phyloP scores from a whole-genome alignment of 2,329 filamentous ascomycete genomes.

The Diaporthe ampelina region DNA sequence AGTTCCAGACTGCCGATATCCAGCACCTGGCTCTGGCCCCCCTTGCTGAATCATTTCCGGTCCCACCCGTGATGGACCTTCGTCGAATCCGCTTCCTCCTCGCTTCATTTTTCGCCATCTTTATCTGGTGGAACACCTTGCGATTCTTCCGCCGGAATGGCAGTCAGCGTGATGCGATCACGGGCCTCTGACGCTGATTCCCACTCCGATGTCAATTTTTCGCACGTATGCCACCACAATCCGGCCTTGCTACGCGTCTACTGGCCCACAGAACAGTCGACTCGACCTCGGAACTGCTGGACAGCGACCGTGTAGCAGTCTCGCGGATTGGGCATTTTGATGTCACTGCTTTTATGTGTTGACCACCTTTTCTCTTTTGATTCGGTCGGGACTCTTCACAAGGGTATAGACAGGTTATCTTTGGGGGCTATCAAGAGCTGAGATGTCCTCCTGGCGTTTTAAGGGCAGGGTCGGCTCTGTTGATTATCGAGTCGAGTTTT shows the following conservation, averaged over 20 bases:
- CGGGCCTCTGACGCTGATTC: slow-evolving; percentile 8
- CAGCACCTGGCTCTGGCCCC: slow-evolving; percentile 34
- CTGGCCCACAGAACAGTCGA: slow-evolving; percentile 11
- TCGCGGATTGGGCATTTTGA: background rate
- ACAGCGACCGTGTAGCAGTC: background rate
- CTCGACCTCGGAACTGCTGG: slow-evolving; percentile 15
- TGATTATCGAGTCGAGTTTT: slow-evolving; percentile 39
- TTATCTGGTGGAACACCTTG: slow-evolving; percentile 32
- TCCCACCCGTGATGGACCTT: slow-evolving; percentile 51
- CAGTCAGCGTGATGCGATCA: background rate
- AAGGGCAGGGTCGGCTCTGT: slow-evolving; percentile 32
- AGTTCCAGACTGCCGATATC: slow-evolving; percentile 58
- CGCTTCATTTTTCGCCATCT: slow-evolving; percentile 24
- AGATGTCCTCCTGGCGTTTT: slow-evolving; percentile 62
- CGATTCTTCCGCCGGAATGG: slow-evolving; percentile 12
- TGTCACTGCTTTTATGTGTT: slow-evolving; percentile 3
- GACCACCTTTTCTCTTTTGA: slow-evolving; percentile 23
- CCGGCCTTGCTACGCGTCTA: background rate
- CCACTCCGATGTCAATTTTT: background rate
- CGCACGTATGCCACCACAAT: background rate
- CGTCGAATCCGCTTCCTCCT: slow-evolving; percentile 40
- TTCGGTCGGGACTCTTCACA: slow-evolving; percentile 35
- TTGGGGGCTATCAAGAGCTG: slow-evolving; percentile 69
- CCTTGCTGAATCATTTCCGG: slow-evolving; percentile 31
- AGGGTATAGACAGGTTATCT: slow-evolving; percentile 48